Base-by-base conservation (phyloP, 257 asterid genomes). In the Osmanthus fragrans region DNA sequence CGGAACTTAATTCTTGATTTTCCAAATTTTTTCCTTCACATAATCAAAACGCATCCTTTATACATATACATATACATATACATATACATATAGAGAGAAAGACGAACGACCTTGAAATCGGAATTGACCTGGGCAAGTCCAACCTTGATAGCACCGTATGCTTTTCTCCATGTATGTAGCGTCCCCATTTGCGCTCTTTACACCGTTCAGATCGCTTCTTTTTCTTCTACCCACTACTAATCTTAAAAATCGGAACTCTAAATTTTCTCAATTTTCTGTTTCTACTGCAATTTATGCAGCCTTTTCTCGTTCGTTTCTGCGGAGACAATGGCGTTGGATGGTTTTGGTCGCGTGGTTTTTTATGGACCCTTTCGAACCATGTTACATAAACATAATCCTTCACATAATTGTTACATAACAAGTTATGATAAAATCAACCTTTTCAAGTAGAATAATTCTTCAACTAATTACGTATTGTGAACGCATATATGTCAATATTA, bases 101-200 rank as follows among this genome's bases (percentile, higher is more conserved):
- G 23, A 47, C 54, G 54, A 63, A 34, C 64, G 49, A 94, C 97
- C 97, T 91, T 94, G 86, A 88, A 94, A 89, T 94, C 98, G 84
- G 97, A 91, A 85, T 91, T 94, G 82, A 94, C 94, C 73, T 88
- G 96, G 80, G 97, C 97, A 75, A 94, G 93, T 40, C 97, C 97
- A 82, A 94, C 95, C 79, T 84, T 88, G 30, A 92, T 80, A 64
- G 97, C 91, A 40, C 99, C 99, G 78, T 91, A 92, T 0, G 94
- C 97, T 84, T 89, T 94, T 72, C 97, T 87, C 94, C 92, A 91
- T 76, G 87, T 77, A 84, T 90, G 94, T 73, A 92, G 90, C 27
- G 95, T 87, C 73, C 88, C 96, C 97, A 92, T 91, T 76, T 87
- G 30, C 66, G 54, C 29, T 82, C 27, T 72, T 79, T 30, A 21